Percentiles rank a stretch among this genome's conserved stretches.
phyloP scores from a whole-genome alignment of 164 flowering plant species.

The Nymphaea thermarum region DNA sequence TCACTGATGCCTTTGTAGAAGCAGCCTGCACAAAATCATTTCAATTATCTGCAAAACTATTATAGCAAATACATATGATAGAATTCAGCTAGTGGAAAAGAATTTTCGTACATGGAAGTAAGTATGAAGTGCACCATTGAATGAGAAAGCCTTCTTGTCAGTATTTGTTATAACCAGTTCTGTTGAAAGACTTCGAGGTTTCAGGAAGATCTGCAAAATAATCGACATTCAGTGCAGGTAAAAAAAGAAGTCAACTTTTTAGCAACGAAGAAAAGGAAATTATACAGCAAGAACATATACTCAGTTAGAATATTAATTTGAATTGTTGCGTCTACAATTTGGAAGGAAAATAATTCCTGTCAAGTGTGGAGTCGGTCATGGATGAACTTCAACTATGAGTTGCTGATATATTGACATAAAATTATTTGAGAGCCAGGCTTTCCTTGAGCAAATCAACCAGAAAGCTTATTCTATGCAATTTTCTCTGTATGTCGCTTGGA shows the following conservation, averaged over 20 bases:
- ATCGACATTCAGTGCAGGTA: not conserved
- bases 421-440: not conserved
- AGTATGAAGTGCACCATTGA: constrained; percentile 79
- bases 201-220: constrained; percentile 51
- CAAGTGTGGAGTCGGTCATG: not conserved
- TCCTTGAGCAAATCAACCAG: not conserved
- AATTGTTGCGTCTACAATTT: not conserved
- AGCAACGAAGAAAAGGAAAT: not conserved
- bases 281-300: too few relatives aligned
- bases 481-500: not conserved
- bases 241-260: not conserved
- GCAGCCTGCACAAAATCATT: constrained; percentile 48
- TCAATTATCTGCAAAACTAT: not conserved
- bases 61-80: too few relatives aligned
- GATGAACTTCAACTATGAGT: not conserved
- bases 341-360: not conserved
- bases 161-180: constrained; percentile 62
- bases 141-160: constrained; percentile 65
- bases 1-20: constrained; percentile 55
- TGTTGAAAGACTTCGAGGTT: constrained; percentile 64
- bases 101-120: constrained; percentile 67
- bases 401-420: not conserved
- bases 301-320: too few relatives aligned
- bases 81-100: not conserved
- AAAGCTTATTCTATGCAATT: too few relatives aligned